These are phyloP conservation scores for Dendrobium huoshanense DNA, from an alignment of 106 monocot genomes.

Conservation along the genomic window DNA sequence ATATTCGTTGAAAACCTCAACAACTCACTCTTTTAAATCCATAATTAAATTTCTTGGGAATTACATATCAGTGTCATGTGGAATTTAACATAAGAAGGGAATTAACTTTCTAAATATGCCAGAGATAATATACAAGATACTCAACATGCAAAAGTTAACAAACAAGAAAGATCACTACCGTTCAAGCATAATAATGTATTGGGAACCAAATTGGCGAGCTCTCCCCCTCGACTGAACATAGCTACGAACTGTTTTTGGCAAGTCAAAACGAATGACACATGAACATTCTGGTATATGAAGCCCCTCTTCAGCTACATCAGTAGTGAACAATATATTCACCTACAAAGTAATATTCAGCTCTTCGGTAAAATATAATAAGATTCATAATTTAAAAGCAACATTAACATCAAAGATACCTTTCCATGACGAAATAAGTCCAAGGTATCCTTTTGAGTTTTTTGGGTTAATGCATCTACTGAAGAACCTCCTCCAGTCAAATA, in stretches of 20 bases:
- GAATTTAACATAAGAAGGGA: not conserved
- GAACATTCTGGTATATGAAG: conserved; percentile 77
- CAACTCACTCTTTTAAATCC: not conserved
- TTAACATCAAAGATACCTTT: conserved; percentile 37
- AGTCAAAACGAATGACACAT: conserved; percentile 84
- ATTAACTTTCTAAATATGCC: not conserved
- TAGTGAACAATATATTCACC: conserved; percentile 82
- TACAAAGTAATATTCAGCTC: conserved; percentile 12
- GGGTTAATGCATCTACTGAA: conserved; percentile 53
- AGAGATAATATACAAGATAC: not conserved
- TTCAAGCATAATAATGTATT: conserved; percentile 80
- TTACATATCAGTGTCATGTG: not conserved
- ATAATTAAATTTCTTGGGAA: not conserved
- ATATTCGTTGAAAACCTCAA: not conserved
- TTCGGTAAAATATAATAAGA: not conserved
- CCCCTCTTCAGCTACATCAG: conserved; percentile 92
- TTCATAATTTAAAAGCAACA: conserved; percentile 1
- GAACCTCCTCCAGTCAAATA: conserved; percentile 84
- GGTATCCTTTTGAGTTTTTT: conserved; percentile 60
- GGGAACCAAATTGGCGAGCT: conserved; percentile 52
- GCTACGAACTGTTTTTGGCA: conserved; percentile 82
- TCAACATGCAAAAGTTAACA: not conserved
- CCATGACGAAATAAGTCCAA: conserved; percentile 65
- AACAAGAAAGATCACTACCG: conserved; percentile 18
- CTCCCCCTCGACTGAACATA: conserved; percentile 79